Conservation (phyloP, 2,329 filamentous ascomycete genomes). For the Cylindrodendrum hubeiense region DNA sequence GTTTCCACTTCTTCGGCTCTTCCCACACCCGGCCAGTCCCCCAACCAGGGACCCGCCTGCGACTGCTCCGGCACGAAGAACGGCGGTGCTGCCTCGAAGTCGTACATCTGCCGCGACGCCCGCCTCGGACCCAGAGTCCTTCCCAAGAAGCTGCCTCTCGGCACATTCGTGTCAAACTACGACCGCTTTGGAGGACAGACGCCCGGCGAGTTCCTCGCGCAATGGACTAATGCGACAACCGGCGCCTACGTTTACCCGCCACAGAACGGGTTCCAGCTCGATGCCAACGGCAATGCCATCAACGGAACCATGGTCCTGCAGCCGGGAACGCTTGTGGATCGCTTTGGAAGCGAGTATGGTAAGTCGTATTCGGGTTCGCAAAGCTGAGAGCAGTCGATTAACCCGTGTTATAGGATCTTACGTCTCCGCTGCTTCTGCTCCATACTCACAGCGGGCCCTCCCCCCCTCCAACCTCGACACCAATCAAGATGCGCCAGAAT, state of each 20-base stretch:
- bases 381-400: not conserved
- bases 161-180: slow-evolving; percentile 47
- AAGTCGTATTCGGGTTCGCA: not conserved
- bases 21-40: slow-evolving; percentile 15
- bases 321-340: slow-evolving; percentile 58
- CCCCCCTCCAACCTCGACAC: slow-evolving; percentile 60
- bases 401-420: slow-evolving; percentile 43
- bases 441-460: slow-evolving; percentile 60
- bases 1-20: slow-evolving; percentile 31
- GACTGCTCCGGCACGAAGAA: slow-evolving; percentile 40
- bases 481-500: slow-evolving; percentile 43
- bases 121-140: slow-evolving; percentile 52
- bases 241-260: slow-evolving; percentile 54
- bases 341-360: slow-evolving; percentile 61
- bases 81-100: slow-evolving; percentile 23
- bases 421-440: slow-evolving; percentile 57
- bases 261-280: slow-evolving; percentile 56
- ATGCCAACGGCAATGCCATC: slow-evolving; percentile 51
- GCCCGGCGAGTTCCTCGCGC: slow-evolving; percentile 54
- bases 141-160: slow-evolving; percentile 51
- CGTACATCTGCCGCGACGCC: slow-evolving; percentile 52
- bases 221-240: slow-evolving; percentile 46
- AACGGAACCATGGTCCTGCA: slow-evolving; percentile 55
- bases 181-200: slow-evolving; percentile 54
- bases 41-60: slow-evolving; percentile 26